phyloP scores from a whole-genome alignment of 2,329 filamentous ascomycete species.

The Emericellopsis atlantica region DNA sequence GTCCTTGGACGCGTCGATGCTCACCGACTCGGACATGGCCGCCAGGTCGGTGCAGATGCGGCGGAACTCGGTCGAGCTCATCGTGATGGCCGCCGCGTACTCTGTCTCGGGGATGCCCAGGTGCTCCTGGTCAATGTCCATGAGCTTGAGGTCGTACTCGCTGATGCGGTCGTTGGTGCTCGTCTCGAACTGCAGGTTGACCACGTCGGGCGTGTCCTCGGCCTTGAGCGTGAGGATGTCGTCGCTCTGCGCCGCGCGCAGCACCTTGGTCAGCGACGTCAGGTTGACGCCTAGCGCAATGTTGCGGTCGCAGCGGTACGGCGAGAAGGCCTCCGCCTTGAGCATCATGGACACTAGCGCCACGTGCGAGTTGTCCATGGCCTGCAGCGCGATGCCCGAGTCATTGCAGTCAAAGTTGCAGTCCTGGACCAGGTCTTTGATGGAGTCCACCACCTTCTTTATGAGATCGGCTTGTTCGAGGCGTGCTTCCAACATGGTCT shows the following conservation, averaged over 20 bases:
- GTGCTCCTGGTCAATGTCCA: constrained; percentile 99
- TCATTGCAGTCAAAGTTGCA: constrained; percentile 99
- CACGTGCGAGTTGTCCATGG: constrained; percentile 99
- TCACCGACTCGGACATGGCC: constrained; percentile 83
- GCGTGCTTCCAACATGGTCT: constrained; percentile 85
- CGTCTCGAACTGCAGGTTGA: constrained; percentile 95
- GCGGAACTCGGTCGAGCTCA: constrained; percentile 85
- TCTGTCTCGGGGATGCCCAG: constrained; percentile 98
- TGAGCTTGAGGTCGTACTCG: constrained; percentile 99
- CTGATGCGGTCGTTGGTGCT: constrained; percentile 77
- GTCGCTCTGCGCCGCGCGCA: constrained; percentile 86
- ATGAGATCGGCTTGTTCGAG: constrained; percentile 86
- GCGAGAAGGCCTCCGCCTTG: constrained; percentile 86
- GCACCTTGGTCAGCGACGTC: constrained; percentile 89
- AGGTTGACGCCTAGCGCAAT: constrained; percentile 97
- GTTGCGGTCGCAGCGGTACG: constrained; percentile 97
- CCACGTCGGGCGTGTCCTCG: constrained; percentile 87
- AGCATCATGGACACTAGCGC: constrained; percentile 98
- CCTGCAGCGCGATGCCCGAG: constrained; percentile 92
- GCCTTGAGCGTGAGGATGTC: constrained; percentile 95
- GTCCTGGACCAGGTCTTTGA: constrained; percentile 98
- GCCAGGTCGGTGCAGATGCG: constrained; percentile 89
- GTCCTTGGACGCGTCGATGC: constrained; percentile 93
- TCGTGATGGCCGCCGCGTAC: constrained; percentile 79
- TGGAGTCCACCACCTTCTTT: constrained; percentile 98